Conservation (phyloP, 2,329 filamentous ascomycete species). For the Colletotrichum cuscutae region DNA sequence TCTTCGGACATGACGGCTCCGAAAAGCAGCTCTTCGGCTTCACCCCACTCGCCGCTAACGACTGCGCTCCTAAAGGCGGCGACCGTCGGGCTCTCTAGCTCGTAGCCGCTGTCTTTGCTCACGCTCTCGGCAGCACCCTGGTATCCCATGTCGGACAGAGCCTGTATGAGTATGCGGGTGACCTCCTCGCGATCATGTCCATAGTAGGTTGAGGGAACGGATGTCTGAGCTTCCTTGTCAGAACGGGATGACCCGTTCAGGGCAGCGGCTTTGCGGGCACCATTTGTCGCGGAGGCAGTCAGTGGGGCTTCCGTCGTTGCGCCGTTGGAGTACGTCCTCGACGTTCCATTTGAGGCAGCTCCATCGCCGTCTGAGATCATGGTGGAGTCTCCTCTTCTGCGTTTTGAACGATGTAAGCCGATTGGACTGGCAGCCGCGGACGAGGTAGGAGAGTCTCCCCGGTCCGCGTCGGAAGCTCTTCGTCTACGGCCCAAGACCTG, state of each 20-base stretch:
- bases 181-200: constrained; percentile 94
- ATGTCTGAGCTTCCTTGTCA: constrained; percentile 43
- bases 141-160: constrained; percentile 89
- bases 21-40: constrained; percentile 85
- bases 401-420: constrained; percentile 48
- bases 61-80: constrained; percentile 87
- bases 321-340: constrained; percentile 67
- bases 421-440: constrained; percentile 37
- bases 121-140: constrained; percentile 78
- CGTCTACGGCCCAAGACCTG: constrained; percentile 66
- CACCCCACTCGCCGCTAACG: constrained; percentile 81
- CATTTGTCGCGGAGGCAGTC: constrained; percentile 53
- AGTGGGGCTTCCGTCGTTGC: constrained; percentile 55
- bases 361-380: constrained; percentile 72
- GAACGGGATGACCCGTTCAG: constrained; percentile 38
- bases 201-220: constrained; percentile 65
- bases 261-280: constrained; percentile 46
- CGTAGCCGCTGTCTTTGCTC: constrained; percentile 83
- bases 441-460: constrained; percentile 40
- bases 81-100: constrained; percentile 87
- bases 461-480: constrained; percentile 55
- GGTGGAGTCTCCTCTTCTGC: constrained; percentile 68
- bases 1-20: constrained; percentile 53
- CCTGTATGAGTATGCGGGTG: constrained; percentile 91
- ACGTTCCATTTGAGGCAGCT: constrained; percentile 61